These are phyloP conservation scores for Liquidambar formosana DNA, from an alignment of 164 flowering plant species.

Conservation along the genomic window DNA sequence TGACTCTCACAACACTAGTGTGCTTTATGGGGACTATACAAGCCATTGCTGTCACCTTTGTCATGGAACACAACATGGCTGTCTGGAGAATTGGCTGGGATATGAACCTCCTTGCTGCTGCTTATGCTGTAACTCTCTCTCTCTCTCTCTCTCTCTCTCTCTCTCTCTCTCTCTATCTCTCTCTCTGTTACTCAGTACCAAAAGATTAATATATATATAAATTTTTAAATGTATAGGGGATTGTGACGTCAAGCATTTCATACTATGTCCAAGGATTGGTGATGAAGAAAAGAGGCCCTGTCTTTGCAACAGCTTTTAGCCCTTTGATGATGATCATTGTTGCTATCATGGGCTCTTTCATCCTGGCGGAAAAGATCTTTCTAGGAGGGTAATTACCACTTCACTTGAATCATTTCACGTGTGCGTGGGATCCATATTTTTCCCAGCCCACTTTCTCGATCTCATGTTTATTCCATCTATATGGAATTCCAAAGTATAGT, in stretches of 20 bases:
- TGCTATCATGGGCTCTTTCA: conserved; percentile 94
- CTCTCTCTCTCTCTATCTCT: conserved; percentile 9
- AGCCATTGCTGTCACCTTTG: conserved; percentile 85
- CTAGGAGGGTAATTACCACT: conserved; percentile 79
- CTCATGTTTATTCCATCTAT: too few species aligned
- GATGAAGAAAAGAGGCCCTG: conserved; percentile 90
- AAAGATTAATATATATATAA: background rate
- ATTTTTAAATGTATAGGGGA: conserved; percentile 50
- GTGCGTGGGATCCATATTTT: too few species aligned
- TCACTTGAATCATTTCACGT: background rate
- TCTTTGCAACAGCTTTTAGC: conserved; percentile 92
- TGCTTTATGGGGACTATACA: conserved; percentile 90
- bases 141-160: conserved; percentile 19
- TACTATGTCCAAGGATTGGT: conserved; percentile 98
- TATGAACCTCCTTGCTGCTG: conserved; percentile 96
- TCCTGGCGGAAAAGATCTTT: conserved; percentile 78
- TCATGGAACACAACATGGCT: conserved; percentile 67
- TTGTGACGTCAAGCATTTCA: conserved; percentile 88
- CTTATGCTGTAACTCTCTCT: conserved; percentile 73
- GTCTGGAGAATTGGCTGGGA: conserved; percentile 90
- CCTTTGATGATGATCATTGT: conserved; percentile 99
- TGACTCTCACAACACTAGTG: conserved; percentile 76
- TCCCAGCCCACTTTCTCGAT: too few species aligned
- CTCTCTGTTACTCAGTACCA: too few species aligned
- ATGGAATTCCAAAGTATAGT: too few species aligned